phyloP scores from a whole-genome alignment of 2,329 filamentous ascomycete genomes.

The Chalaropsis ovoidea region DNA sequence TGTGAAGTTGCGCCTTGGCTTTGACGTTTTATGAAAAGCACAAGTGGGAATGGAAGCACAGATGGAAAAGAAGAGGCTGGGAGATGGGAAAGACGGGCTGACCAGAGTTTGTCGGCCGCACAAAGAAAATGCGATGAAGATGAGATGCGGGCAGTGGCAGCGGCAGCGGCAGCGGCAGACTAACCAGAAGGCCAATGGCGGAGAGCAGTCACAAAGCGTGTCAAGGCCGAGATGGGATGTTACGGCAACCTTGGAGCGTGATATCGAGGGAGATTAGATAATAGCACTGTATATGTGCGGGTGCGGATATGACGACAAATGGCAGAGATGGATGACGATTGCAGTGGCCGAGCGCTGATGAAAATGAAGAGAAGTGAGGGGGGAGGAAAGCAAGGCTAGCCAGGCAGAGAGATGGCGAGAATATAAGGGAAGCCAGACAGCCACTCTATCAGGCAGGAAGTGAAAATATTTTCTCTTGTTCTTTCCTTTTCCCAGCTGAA shows the following conservation, averaged over 20 bases:
- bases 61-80: conserved; percentile 3
- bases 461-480: conserved; percentile 2
- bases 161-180: too few species aligned
- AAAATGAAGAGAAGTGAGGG: background rate
- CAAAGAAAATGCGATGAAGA: conserved; percentile 4
- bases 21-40: conserved; percentile 2
- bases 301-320: conserved; percentile 5
- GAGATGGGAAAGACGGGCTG: background rate
- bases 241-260: background rate
- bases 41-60: background rate
- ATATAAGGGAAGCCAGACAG: background rate
- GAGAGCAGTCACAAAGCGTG: background rate
- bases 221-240: background rate
- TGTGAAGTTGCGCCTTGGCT: background rate
- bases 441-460: background rate
- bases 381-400: background rate
- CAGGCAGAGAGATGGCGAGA: background rate
- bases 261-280: conserved; percentile 5
- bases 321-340: background rate
- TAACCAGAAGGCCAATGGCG: too few species aligned
- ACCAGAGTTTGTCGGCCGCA: background rate
- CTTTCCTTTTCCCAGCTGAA: background rate
- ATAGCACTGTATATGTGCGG: background rate
- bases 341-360: background rate
- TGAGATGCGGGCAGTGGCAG: background rate